Percentiles rank a stretch among this genome's conserved stretches.
These are phyloP conservation scores for Botrytis pseudocinerea DNA, from an alignment of 2,329 filamentous ascomycete species.

Conservation along the genomic window DNA sequence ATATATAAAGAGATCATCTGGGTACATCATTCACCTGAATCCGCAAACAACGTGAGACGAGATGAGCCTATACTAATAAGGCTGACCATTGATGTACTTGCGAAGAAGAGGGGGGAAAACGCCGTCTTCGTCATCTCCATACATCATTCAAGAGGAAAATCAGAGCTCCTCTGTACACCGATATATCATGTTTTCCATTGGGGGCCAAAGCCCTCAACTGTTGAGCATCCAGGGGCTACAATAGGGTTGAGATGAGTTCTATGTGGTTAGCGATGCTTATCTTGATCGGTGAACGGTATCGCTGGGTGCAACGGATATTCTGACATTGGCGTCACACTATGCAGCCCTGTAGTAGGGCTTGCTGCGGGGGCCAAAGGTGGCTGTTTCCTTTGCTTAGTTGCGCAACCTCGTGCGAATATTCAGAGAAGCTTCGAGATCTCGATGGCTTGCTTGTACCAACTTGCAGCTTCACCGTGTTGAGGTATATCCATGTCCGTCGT, in stretches of 20 bases:
- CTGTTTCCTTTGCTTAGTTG: not conserved
- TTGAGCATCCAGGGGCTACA: conserved; percentile 7
- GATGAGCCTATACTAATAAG: conserved; percentile 10
- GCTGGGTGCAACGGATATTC: conserved; percentile 3
- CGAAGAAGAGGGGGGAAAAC: not conserved
- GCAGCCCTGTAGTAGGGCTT: conserved; percentile 19
- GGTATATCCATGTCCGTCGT: not conserved
- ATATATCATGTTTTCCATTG: not conserved
- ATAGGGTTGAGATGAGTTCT: conserved; percentile 11
- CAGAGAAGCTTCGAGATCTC: conserved; percentile 1
- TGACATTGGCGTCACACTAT: conserved; percentile 23
- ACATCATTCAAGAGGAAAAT: not conserved
- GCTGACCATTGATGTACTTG: conserved; percentile 9
- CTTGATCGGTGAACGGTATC: conserved; percentile 19
- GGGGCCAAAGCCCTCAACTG: conserved; percentile 15
- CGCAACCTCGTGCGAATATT: not conserved
- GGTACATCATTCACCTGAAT: conserved; percentile 12
- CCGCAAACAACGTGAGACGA: not conserved
- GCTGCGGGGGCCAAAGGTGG: not conserved
- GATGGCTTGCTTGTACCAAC: not conserved
- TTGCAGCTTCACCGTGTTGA: conserved; percentile 19
- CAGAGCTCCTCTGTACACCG: conserved; percentile 14
- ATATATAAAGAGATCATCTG: conserved; percentile 7
- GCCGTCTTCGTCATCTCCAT: not conserved
- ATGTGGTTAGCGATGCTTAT: conserved; percentile 19